Base-by-base conservation (phyloP, 257 asterid genomes). In the Ehretia macrophylla region DNA sequence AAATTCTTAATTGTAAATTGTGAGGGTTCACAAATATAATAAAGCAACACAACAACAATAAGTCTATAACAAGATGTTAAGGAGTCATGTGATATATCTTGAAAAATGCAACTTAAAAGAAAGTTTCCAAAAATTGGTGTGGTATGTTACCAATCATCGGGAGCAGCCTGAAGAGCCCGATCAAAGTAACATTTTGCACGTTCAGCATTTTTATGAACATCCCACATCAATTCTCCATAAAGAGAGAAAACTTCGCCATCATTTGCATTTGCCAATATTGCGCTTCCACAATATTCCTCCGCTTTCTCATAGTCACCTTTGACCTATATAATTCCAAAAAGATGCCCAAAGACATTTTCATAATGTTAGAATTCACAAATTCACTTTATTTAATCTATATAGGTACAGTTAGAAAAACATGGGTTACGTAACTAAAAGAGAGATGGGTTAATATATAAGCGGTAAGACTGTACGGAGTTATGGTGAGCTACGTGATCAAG, bases 221-320 rank as follows among this genome's bases (percentile, higher is more conserved):
- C 51, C 67, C 67, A 62, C 17, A 62, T 53, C 21, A 62, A 37
- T 16, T 40, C 67, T 22, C 59, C 67, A 62, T 62, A 51, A 17
- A 62, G 13, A 16, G 42, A 51, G 17, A 62, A 51, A 17, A 62
- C 44, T 32, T 38, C 18, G 14, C 51, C 67, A 5, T 62, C 51
- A 51, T 50, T 51, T 50, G 58, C 67, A 38, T 51, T 38, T 51
- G 50, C 51, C 22, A 62, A 5, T 50, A 62, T 62, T 62, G 59
- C 59, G 21, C 59, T 62, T 51, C 50, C 58, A 51, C 37, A 62
- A 40, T 62, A 62, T 13, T 51, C 59, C 32, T 62, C 59, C 17
- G 67, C 67, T 38, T 16, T 62, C n/a, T 17, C 14, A 38, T 32
- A 16, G 35, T 62, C 67, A 32, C 67, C 59, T 45, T 51, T 62